Conservation (phyloP, 768 basidiomycete species). For the Lyophyllum atratum region DNA sequence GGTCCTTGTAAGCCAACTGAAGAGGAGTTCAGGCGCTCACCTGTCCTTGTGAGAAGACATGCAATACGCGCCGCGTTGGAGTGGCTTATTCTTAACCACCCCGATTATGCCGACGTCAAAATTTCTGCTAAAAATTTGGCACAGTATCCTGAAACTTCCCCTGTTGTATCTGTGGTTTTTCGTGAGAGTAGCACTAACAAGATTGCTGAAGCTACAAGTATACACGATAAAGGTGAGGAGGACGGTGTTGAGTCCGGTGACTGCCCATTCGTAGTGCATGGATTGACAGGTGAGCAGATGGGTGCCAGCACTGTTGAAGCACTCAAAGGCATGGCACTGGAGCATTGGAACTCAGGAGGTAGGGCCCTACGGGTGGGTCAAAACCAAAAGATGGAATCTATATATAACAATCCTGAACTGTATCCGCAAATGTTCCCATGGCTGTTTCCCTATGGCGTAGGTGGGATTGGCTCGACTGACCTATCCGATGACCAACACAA, state of each 20-base stretch:
- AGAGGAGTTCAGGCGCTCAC: slow-evolving; percentile 21
- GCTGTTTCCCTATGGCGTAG: slow-evolving; percentile 43
- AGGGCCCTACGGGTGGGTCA: slow-evolving; percentile 31
- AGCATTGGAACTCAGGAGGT: slow-evolving; percentile 11
- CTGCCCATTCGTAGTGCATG: slow-evolving; percentile 1
- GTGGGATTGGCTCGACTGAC: slow-evolving; percentile 29
- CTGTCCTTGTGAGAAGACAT: slow-evolving; percentile 1
- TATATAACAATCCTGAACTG: slow-evolving; percentile 33
- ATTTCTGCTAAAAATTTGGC: slow-evolving; percentile 28
- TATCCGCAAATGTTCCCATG: slow-evolving; percentile 30
- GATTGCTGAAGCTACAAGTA: background rate
- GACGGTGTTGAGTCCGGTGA: slow-evolving; percentile 18
- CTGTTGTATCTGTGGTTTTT: slow-evolving; percentile 27
- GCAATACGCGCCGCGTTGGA: slow-evolving; percentile 24
- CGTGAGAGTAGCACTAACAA: background rate
- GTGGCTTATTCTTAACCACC: slow-evolving; percentile 38
- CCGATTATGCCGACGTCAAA: slow-evolving; percentile 29
- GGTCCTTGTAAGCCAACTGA: slow-evolving; percentile 25
- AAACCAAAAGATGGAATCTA: slow-evolving; percentile 22
- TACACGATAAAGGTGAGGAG: slow-evolving; percentile 6
- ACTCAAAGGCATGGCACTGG: slow-evolving; percentile 16
- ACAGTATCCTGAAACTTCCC: slow-evolving; percentile 22
- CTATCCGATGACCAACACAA: slow-evolving; percentile 28
- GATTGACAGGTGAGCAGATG: background rate
- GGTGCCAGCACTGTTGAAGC: background rate